Base-by-base conservation (phyloP, 441 rosid species). In the Erysimum cheiri region DNA sequence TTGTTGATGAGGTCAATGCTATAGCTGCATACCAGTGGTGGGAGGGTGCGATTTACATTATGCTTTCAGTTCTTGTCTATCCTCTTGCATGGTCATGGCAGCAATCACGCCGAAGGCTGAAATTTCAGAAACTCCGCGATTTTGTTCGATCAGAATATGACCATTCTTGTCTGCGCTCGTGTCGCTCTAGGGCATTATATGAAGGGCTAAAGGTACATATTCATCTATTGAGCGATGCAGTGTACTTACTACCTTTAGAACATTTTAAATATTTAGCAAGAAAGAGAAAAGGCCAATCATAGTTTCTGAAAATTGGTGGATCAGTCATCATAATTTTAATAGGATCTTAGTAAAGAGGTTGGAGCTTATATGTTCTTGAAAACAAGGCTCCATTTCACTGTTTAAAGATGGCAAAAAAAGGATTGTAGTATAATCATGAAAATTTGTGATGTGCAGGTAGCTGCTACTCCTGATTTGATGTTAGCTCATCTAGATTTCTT, bases 11-110 rank as follows among this genome's bases (percentile, higher is more conserved):
- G 80, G 84, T 90, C 70, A 92, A 92, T 80, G 78, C 72, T 70
- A 69, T 92, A 79, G 93, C 98, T 73, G 84, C 92, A 49, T 92
- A 90, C 74, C 96, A 88, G 74, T 92, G 98, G 98, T 92, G 98
- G 98, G 96, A 88, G 78, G 98, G 98, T 74, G 85, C 92, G 2
- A 67, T 88, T 37, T 84, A 86, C 80, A 85, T 85, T 67, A 67
- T 90, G 75, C 91, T 92, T 56, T 85, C 92, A 60, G 58, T 88
- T 77, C 81, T 90, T 74, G 93, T 89, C 31, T 87, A 86, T 79
- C 98, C 98, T 12, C 85, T 92, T 47, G 91, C 93, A 19, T 92
- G 94, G 94, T 88, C 94, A 68, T 92, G 98, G 98, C 85, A 85
- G 39, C 98, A 92, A 48, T 85, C 79, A 36, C 64, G 98, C 35